A percentile compares a stretch with the other conserved stretches of the same genome.
Conservation (phyloP, 1,284 basidiomycete genomes). For the Mrakiaceae sp. region DNA sequence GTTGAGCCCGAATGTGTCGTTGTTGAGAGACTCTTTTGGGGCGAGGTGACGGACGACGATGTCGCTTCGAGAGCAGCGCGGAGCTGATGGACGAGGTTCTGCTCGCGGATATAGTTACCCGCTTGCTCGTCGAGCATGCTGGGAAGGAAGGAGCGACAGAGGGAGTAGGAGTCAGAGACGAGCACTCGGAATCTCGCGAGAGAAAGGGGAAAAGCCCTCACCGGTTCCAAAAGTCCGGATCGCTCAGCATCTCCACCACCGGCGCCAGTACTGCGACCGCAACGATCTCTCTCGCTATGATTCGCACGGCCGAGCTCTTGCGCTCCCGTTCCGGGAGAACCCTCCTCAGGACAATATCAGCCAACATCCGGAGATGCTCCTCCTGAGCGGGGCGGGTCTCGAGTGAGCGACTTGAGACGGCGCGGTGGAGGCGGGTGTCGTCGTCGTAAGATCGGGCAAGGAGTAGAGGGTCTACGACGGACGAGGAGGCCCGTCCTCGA, state of each 20-base stretch:
- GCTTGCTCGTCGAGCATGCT: background rate
- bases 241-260: conserved; percentile 79
- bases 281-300: conserved; percentile 69
- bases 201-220: conserved; percentile 19
- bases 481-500: background rate
- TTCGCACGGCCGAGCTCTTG: conserved; percentile 55
- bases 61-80: conserved; percentile 38
- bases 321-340: conserved; percentile 66
- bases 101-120: conserved; percentile 16
- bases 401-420: conserved; percentile 69
- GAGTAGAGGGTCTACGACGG: conserved; percentile 17
- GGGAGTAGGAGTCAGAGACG: background rate
- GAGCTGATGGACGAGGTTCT: conserved; percentile 41
- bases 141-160: background rate
- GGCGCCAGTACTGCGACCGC: conserved; percentile 73
- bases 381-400: conserved; percentile 85
- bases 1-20: background rate
- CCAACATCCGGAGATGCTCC: conserved; percentile 58
- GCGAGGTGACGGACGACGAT: conserved; percentile 1
- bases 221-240: conserved; percentile 94
- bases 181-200: too few relatives aligned
- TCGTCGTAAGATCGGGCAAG: conserved; percentile 23
- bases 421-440: conserved; percentile 51
- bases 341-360: conserved; percentile 57
- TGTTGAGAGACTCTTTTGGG: conserved; percentile 18